Conservation (phyloP, 1,139 yeast genomes). For the Pichia sp. region DNA sequence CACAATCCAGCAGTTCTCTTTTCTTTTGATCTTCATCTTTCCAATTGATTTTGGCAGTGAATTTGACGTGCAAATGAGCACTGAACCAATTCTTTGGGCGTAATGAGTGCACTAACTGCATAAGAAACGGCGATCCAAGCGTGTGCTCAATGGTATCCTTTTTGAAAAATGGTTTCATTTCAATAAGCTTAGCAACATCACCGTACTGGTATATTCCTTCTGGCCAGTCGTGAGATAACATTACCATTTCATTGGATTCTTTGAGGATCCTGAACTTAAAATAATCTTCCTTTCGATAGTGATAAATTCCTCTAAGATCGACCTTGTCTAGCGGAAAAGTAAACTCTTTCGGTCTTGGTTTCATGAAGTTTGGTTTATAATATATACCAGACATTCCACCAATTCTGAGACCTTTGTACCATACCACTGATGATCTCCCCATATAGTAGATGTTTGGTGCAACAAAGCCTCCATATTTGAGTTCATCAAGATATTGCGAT, state of each 20-base stretch:
- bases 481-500: slow-evolving; percentile 64
- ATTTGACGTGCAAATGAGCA: slow-evolving; percentile 82
- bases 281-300: slow-evolving; percentile 59
- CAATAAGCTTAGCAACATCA: slow-evolving; percentile 39
- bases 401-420: slow-evolving; percentile 68
- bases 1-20: background rate
- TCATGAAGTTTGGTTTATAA: slow-evolving; percentile 42
- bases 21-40: slow-evolving; percentile 7
- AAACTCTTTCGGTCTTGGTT: slow-evolving; percentile 30
- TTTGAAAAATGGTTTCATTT: slow-evolving; percentile 58
- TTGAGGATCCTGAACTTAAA: slow-evolving; percentile 42
- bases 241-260: slow-evolving; percentile 28
- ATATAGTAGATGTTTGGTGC: slow-evolving; percentile 86
- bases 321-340: slow-evolving; percentile 38
- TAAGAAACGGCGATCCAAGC: slow-evolving; percentile 74
- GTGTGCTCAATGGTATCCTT: slow-evolving; percentile 51
- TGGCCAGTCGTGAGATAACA: slow-evolving; percentile 95
- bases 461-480: slow-evolving; percentile 90
- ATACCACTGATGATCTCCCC: slow-evolving; percentile 71
- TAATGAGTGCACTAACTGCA: slow-evolving; percentile 44
- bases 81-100: slow-evolving; percentile 77
- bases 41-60: slow-evolving; percentile 46
- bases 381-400: slow-evolving; percentile 85
- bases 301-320: slow-evolving; percentile 59
- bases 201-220: slow-evolving; percentile 68